A percentile compares a stretch with the other conserved stretches of the same genome.
These are phyloP conservation scores for Neurospora sublineolata DNA, from an alignment of 495 filamentous ascomycete genomes.

Conservation along the genomic window DNA sequence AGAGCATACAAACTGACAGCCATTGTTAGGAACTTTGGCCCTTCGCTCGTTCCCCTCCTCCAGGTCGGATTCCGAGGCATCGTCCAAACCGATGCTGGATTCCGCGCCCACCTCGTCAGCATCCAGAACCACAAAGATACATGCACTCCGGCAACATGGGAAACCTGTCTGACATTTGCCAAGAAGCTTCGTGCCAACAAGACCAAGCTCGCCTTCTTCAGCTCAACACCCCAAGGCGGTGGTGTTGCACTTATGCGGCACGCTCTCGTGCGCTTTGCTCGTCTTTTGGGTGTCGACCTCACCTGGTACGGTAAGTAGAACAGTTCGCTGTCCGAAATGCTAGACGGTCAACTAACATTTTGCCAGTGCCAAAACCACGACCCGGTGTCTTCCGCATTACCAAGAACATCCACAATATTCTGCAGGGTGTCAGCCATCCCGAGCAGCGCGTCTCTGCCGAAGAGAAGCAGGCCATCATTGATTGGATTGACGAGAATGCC, in stretches of 20 bases:
- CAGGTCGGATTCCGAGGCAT: slow-evolving; percentile 61
- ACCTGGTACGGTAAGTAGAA: slow-evolving; percentile 54
- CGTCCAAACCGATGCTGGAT: slow-evolving; percentile 65
- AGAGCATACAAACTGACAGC: not conserved
- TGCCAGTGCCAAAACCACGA: slow-evolving; percentile 64
- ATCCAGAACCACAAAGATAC: slow-evolving; percentile 54
- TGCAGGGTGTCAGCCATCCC: slow-evolving; percentile 65
- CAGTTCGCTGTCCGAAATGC: slow-evolving; percentile 10
- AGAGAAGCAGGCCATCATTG: slow-evolving; percentile 47
- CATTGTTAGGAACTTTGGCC: slow-evolving; percentile 57
- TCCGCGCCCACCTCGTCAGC: slow-evolving; percentile 47
- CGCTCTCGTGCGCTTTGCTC: slow-evolving; percentile 65
- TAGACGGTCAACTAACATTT: slow-evolving; percentile 29
- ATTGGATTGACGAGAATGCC: slow-evolving; percentile 73
- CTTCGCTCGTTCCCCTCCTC: slow-evolving; percentile 58
- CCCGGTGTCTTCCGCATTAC: slow-evolving; percentile 79
- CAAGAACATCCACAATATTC: slow-evolving; percentile 86
- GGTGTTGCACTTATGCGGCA: slow-evolving; percentile 86
- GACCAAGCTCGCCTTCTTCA: slow-evolving; percentile 74
- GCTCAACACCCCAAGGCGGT: slow-evolving; percentile 74
- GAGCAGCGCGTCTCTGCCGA: slow-evolving; percentile 49
- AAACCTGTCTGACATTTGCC: slow-evolving; percentile 55
- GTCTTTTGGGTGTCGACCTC: slow-evolving; percentile 54
- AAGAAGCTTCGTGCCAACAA: slow-evolving; percentile 53
- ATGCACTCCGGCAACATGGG: slow-evolving; percentile 53